Evolutionary conservation across 441 rosid species (phyloP).

Genomic region (Erodium trifolium): DNA sequence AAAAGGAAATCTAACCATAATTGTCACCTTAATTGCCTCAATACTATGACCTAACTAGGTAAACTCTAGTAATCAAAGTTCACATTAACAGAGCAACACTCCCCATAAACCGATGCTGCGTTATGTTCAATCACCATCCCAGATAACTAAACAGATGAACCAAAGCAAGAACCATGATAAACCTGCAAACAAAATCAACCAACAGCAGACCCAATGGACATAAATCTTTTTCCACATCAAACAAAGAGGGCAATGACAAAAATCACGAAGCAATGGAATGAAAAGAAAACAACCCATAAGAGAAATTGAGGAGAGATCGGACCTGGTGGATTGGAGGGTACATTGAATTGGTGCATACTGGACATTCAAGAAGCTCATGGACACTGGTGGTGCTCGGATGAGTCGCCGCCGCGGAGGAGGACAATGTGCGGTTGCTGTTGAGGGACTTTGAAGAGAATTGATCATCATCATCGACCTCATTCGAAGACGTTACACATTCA

Average conservation of each 20-base stretch:
- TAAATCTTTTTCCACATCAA: not conserved
- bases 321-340: constrained; percentile 99
- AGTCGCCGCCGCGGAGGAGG: constrained; percentile 10
- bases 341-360: constrained; percentile 39
- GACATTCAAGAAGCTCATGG: constrained; percentile 37
- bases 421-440: not conserved
- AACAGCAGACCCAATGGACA: not conserved
- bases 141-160: too few species aligned
- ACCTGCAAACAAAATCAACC: not conserved
- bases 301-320: constrained; percentile 4
- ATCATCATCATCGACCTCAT: constrained; percentile 58
- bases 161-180: not conserved
- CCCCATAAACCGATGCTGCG: not conserved
- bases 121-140: not conserved
- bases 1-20: not conserved
- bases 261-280: too few species aligned
- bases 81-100: not conserved
- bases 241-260: not conserved
- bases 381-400: constrained; percentile 35
- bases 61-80: not conserved
- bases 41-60: not conserved
- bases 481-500: constrained; percentile 64
- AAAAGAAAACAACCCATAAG: not conserved
- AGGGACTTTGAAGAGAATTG: constrained; percentile 48
- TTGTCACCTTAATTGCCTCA: not conserved